Evolutionary conservation across 768 basidiomycete genomes (phyloP), one percentile per base, ranked within the genome.

Genomic region (Leccinum olivaceopallidum): DNA sequence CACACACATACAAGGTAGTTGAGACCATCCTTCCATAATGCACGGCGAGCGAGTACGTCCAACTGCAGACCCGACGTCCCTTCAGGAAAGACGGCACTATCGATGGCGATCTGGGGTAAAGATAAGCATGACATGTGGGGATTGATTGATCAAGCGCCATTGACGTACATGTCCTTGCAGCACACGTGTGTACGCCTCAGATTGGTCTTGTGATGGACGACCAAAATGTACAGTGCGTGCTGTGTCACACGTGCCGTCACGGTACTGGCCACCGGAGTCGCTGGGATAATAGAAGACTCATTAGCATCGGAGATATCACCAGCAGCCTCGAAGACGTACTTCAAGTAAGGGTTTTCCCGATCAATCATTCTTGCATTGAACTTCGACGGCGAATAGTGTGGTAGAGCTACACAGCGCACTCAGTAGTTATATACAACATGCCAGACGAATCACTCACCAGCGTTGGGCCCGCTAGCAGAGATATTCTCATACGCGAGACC

Each of bases 121-220:
- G 56, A 73, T 67, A 53, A 64, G 60, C 58, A 57, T 69, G 63
- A 52, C 44, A 44, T 48, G 51, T 56, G 60, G 62, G 57, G 42
- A 44, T 8, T 64, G 56, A 66, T 61, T 20, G 55, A 69, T 62
- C 61, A 69, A 52, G 61, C 42, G 61, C 53, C 59, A 42, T 66
- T 60, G 60, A 82, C 91, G 68, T 79, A 94, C 92, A 77, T 99
- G 97, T 8, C 95, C 96, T 76, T 99, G 97, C 59, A 99, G 73
- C 48, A 98, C 97, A 51, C 94, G 82, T 32, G 97, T 99, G 75
- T 87, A 99, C 1, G 96, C 94, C 65, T 95, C 90, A 71, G 85
- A 88, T 71, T 93, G 88, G 63, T 93, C 89, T n/a, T 80, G 61
- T n/a, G 88, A 86, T 7, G 92, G 91, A n/a, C 87, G 83, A 47